Conservation (phyloP, 1,284 basidiomycete genomes). For the Ustilago tritici region DNA sequence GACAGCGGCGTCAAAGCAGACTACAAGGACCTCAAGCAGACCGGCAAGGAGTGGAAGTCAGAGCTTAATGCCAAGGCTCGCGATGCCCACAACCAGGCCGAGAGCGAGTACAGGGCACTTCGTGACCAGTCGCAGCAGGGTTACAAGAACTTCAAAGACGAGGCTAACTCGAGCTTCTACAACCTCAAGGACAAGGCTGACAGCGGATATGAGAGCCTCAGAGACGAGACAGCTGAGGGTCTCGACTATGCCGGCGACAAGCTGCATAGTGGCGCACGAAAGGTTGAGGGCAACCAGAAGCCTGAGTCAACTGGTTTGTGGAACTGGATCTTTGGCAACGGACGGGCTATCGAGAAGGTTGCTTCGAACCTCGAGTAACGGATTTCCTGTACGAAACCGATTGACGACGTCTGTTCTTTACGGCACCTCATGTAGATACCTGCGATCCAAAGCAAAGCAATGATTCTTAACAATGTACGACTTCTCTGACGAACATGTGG, state of each 20-base stretch:
- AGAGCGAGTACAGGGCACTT: constrained; percentile 30
- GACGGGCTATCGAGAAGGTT: constrained; percentile 41
- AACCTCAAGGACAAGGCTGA: constrained; percentile 42
- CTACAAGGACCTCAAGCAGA: constrained; percentile 38
- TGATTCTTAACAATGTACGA: background rate
- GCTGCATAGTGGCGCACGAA: constrained; percentile 40
- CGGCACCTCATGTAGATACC: constrained; percentile 1
- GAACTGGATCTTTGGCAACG: constrained; percentile 54
- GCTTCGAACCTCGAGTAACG: constrained; percentile 45
- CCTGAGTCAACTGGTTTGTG: constrained; percentile 45
- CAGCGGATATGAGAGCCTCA: constrained; percentile 36
- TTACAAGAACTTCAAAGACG: constrained; percentile 46
- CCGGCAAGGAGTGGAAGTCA: constrained; percentile 41
- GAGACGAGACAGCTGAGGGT: constrained; percentile 37
- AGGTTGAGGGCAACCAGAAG: constrained; percentile 41
- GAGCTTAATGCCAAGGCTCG: constrained; percentile 40
- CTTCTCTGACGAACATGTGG: background rate
- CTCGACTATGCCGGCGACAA: constrained; percentile 50
- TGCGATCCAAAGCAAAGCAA: background rate
- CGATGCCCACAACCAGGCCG: constrained; percentile 38
- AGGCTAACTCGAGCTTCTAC: constrained; percentile 37
- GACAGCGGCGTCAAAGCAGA: constrained; percentile 17
- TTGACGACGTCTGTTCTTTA: background rate
- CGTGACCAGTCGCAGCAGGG: constrained; percentile 37
- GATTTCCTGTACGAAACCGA: background rate